Evolutionary conservation across 192 early-diverging fungal species (phyloP).

Genomic region (Oehlia diaphana): DNA sequence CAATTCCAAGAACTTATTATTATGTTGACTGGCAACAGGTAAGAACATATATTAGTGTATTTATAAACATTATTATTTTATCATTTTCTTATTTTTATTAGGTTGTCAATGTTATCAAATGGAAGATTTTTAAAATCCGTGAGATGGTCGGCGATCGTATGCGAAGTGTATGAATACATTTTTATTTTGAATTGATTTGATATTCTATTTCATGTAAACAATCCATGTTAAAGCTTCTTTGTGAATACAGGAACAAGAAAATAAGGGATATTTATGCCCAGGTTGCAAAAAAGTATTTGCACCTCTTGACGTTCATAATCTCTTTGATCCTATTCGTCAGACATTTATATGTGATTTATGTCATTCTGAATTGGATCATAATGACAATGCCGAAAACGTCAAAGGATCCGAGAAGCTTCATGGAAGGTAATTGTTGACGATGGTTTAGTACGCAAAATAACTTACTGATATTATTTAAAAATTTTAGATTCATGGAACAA

Average conservation of each 20-base stretch:
- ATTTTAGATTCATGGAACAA: conserved; percentile 60
- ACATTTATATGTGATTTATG: conserved; percentile 67
- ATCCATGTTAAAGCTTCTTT: background rate
- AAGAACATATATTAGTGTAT: too few relatives aligned
- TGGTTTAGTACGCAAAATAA: background rate
- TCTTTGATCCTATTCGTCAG: conserved; percentile 43
- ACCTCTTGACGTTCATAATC: conserved; percentile 58
- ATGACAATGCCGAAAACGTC: conserved; percentile 62
- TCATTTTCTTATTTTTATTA: background rate
- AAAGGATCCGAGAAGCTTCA: conserved; percentile 54
- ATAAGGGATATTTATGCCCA: conserved; percentile 68
- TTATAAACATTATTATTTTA: background rate
- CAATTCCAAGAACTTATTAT: conserved; percentile 69
- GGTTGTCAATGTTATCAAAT: conserved; percentile 91
- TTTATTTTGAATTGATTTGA: background rate
- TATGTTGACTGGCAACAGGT: conserved; percentile 88
- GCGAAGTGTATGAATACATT: conserved; percentile 43
- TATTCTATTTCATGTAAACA: background rate
- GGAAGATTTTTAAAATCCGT: conserved; percentile 85
- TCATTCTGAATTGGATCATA: conserved; percentile 55
- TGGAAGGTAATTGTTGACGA: conserved; percentile 35
- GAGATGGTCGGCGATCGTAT: conserved; percentile 55
- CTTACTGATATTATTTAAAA: background rate
- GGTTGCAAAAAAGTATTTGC: conserved; percentile 59
- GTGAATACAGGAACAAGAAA: conserved; percentile 57